phyloP scores from a whole-genome alignment of 163 green algal species.

The Picocystis sp. region DNA sequence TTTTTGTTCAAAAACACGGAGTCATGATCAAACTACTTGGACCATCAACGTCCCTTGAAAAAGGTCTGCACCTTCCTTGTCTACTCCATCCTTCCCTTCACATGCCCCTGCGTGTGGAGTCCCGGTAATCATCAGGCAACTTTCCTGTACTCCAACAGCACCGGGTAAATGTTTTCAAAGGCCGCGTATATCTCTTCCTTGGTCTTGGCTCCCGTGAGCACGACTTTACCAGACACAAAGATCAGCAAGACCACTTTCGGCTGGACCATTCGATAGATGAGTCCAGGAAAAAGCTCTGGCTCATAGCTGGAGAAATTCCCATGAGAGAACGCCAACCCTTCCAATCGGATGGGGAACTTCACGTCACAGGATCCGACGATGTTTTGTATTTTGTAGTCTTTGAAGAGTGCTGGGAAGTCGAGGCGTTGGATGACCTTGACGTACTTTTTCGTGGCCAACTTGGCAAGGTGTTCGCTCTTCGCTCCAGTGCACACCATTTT shows the following conservation, averaged over 20 bases:
- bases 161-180: constrained; percentile 97
- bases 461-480: constrained; percentile 78
- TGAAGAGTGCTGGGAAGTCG: constrained; percentile 7
- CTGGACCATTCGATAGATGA: constrained; percentile 96
- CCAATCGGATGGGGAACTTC: constrained; percentile 91
- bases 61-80: too few species aligned
- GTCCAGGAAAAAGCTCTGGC: constrained; percentile 94
- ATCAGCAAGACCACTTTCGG: constrained; percentile 98
- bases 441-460: constrained; percentile 46
- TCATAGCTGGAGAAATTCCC: constrained; percentile 85
- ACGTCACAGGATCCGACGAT: constrained; percentile 96
- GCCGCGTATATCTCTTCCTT: constrained; percentile 88
- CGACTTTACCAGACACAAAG: constrained; percentile 97
- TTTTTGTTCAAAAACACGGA: too few species aligned
- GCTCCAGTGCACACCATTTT: constrained; percentile 96
- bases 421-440: constrained; percentile 39
- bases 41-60: too few species aligned
- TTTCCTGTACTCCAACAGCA: constrained; percentile 81
- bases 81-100: too few species aligned
- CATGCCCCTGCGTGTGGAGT: too few species aligned
- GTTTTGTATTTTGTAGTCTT: constrained; percentile 54
- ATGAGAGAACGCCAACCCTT: constrained; percentile 75
- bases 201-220: constrained; percentile 81
- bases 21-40: too few species aligned
- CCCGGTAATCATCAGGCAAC: not conserved